Conservation (phyloP, 768 basidiomycete genomes). For the Boletus vinaceobasis region DNA sequence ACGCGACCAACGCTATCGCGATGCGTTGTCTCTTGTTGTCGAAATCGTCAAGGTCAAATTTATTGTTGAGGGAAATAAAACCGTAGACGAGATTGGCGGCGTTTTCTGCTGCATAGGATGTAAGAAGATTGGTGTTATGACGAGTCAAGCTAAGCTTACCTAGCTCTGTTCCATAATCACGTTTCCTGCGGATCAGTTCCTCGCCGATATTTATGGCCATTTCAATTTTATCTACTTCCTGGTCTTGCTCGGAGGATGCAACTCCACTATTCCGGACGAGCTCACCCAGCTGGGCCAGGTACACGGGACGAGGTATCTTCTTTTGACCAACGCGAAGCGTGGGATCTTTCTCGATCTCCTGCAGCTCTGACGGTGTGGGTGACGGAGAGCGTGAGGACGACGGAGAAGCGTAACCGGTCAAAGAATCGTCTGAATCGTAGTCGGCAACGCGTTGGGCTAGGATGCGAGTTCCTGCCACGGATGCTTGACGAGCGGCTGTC, state of each 20-base stretch:
- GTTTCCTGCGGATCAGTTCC: conserved; percentile 79
- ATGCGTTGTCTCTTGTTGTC: conserved; percentile 71
- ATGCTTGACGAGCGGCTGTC: not conserved
- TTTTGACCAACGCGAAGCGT: conserved; percentile 66
- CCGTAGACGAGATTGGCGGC: conserved; percentile 76
- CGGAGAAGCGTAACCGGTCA: conserved; percentile 71
- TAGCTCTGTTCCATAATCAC: conserved; percentile 82
- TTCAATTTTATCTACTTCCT: conserved; percentile 74
- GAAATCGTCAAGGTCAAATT: conserved; percentile 81
- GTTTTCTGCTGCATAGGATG: conserved; percentile 70
- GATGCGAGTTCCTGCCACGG: not conserved
- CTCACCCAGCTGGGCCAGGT: conserved; percentile 79
- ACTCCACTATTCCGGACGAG: conserved; percentile 63
- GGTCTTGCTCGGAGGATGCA: conserved; percentile 50
- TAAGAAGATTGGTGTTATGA: conserved; percentile 5
- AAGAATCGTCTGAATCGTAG: conserved; percentile 80
- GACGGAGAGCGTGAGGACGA: conserved; percentile 70
- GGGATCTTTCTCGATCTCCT: conserved; percentile 83
- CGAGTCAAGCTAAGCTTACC: conserved; percentile 40
- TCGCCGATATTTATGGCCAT: conserved; percentile 80
- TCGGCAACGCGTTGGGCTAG: conserved; percentile 25
- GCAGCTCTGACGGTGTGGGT: conserved; percentile 77
- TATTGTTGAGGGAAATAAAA: conserved; percentile 73
- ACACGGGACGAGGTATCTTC: conserved; percentile 81
- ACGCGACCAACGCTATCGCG: conserved; percentile 75